Evolutionary conservation across 73 alveolate species (phyloP).

Genomic region (Effrenium voratum): DNA sequence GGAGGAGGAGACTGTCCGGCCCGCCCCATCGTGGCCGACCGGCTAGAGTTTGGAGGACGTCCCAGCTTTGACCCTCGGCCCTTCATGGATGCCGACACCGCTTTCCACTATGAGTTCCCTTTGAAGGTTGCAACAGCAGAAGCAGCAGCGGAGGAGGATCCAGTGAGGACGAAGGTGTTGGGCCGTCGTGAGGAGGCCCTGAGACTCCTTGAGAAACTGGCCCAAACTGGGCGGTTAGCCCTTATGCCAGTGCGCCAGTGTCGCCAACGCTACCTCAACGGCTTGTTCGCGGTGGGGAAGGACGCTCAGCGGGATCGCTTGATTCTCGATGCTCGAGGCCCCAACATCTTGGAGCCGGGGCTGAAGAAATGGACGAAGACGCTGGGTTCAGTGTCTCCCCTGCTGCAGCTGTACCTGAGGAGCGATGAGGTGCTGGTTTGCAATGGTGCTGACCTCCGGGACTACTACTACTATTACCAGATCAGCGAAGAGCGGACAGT

Average conservation of each 20-base stretch:
- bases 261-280: neutral
- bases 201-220: neutral
- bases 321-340: neutral
- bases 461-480: neutral
- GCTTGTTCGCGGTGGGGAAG: slow-evolving; percentile 15
- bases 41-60: neutral
- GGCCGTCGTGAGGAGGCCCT: neutral
- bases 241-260: neutral
- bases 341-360: neutral
- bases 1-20: neutral
- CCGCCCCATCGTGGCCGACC: neutral
- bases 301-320: neutral
- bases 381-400: neutral
- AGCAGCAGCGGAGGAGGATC: neutral
- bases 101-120: neutral
- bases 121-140: neutral
- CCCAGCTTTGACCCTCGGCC: neutral
- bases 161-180: neutral
- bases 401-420: neutral
- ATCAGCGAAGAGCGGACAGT: neutral
- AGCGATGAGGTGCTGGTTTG: neutral
- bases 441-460: neutral
- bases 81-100: neutral
- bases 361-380: neutral
- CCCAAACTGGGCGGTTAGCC: neutral